Evolutionary conservation across 345 rosid genomes (phyloP).

Genomic region (Eucalyptus pumila): DNA sequence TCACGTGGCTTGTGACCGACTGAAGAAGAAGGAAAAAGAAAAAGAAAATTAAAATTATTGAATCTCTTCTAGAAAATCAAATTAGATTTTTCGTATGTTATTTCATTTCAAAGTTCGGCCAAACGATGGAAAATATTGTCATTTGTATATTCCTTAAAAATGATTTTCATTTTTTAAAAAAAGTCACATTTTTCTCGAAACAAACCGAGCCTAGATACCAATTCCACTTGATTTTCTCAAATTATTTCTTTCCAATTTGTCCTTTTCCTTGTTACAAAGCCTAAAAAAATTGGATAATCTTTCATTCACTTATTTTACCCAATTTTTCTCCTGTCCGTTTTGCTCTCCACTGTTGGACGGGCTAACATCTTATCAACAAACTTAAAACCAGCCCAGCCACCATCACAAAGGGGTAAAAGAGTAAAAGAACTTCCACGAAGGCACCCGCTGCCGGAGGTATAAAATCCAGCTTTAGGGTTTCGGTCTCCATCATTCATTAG

Average conservation of each 20-base stretch:
- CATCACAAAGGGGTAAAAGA: not conserved
- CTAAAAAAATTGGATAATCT: not conserved
- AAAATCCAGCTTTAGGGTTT: not conserved
- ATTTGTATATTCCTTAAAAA: too few species aligned
- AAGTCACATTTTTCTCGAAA: fast-evolving
- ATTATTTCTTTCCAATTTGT: not conserved
- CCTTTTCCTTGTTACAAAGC: not conserved
- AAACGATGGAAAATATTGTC: too few species aligned
- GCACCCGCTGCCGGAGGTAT: not conserved
- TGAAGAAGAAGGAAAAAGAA: fast-evolving
- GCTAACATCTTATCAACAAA: not conserved
- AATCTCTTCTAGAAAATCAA: too few species aligned
- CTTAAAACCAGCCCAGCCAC: not conserved
- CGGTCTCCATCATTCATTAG: not conserved
- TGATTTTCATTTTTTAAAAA: fast-evolving
- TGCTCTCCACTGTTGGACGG: not conserved
- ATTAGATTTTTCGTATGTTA: fast-evolving
- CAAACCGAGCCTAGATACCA: too few species aligned
- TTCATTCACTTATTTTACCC: not conserved
- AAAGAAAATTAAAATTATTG: too few species aligned
- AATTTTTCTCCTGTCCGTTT: not conserved
- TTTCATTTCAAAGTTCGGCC: fast-evolving
- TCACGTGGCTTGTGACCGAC: fast-evolving
- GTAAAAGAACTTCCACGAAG: not conserved
- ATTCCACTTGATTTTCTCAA: not conserved